Base-by-base conservation (phyloP, 1,284 basidiomycete species). In the Ustilago lituana region DNA sequence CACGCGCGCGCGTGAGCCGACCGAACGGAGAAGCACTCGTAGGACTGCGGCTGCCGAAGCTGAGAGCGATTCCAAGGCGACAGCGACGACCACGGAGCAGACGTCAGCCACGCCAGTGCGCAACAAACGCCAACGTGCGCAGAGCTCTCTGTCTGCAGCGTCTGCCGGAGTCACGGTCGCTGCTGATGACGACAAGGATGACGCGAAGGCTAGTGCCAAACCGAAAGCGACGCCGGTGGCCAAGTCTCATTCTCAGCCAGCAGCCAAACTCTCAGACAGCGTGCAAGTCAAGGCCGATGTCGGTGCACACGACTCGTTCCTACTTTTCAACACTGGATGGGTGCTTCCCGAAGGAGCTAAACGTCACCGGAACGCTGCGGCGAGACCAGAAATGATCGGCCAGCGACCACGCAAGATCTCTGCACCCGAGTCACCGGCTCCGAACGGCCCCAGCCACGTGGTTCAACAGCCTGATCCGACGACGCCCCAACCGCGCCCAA, bases 301-400 rank as follows among this genome's bases (percentile, higher is more conserved):
- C 20, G 90, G 89, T 75, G 85, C 86, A 40, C 86, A 87, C 65
- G 87, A 88, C 53, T 90, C 90, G 33, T 96, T 95, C 85, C 87
- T 85, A 77, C 84, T 89, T 83, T 96, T 95, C 83, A 89, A 96
- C 68, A 84, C 86, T 19, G 93, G 93, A 2, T 96, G 93, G 93
- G 92, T 95, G 15, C 83, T 95, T 15, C 91, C 92, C 9, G 85
- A 88, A 9, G 91, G 89, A 4, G 50, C 67, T 20, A 70, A 70
- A 47, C 67, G 67, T 23, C 51, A 70, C 36, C 53, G 67, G 12
- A 52, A 27, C 8, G 37, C 36, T 1, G 48, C 56, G 27, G 55
- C 58, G 8, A 38, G 53, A 43, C 61, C 61, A 6, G 58, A 61
- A 33, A 55, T 61, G 56, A 56, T 60, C 19, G 67, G 53, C 5